Conservation (phyloP, 2,329 filamentous ascomycete genomes). For the Arthrobotrys sinensis region DNA sequence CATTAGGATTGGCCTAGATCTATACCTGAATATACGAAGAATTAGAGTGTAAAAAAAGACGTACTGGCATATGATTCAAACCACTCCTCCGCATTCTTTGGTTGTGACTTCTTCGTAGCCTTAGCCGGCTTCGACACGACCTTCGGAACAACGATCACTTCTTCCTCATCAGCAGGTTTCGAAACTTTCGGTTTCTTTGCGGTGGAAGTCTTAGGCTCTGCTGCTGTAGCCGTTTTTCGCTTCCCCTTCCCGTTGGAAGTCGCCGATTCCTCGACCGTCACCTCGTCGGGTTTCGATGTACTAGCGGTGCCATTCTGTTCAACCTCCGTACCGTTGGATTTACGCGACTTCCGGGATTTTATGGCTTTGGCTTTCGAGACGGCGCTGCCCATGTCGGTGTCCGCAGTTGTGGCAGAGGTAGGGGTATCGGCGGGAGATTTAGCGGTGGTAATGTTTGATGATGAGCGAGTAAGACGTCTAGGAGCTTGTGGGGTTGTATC, state of each 20-base stretch:
- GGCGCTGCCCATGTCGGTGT: constrained; percentile 55
- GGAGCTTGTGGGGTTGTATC: constrained; percentile 32
- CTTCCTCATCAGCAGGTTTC: constrained; percentile 34
- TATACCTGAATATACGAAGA: background rate
- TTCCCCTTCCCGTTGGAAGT: constrained; percentile 38
- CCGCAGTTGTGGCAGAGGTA: constrained; percentile 4
- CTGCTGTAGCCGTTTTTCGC: constrained; percentile 27
- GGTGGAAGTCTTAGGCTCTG: constrained; percentile 27
- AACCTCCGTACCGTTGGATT: constrained; percentile 36
- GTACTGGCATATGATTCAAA: constrained; percentile 49
- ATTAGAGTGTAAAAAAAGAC: constrained; percentile 13
- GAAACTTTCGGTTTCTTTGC: constrained; percentile 53
- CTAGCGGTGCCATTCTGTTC: constrained; percentile 14
- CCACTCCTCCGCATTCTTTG: constrained; percentile 56
- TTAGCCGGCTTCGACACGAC: constrained; percentile 14
- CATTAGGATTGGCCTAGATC: constrained; percentile 5
- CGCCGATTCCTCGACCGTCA: constrained; percentile 36
- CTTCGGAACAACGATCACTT: background rate
- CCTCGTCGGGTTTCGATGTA: constrained; percentile 37
- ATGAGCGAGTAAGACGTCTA: constrained; percentile 45
- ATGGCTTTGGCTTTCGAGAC: constrained; percentile 47
- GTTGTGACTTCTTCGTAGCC: constrained; percentile 24
- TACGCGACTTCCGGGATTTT: constrained; percentile 52
- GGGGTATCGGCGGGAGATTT: no score
- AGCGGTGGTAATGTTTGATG: constrained; percentile 8